phyloP scores from a whole-genome alignment of 208 protist species.

The Herpetomonas tarakana region DNA sequence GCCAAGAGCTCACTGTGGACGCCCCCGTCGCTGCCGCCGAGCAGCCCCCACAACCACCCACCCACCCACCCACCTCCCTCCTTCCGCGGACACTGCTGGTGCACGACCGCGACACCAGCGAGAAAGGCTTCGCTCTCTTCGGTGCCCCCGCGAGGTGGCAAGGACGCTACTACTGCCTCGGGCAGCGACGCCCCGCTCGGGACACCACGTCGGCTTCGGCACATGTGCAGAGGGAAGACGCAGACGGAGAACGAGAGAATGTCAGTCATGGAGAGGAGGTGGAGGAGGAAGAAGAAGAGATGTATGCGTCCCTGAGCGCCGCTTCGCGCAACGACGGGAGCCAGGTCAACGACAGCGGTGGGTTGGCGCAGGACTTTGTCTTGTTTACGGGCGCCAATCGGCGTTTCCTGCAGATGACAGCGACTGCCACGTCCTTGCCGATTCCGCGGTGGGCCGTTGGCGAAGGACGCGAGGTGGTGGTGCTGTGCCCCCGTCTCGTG shows the following conservation, averaged over 20 bases:
- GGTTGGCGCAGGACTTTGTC: conserved; percentile 33
- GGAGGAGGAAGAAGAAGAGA: no score
- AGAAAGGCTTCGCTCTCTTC: conserved; percentile 46
- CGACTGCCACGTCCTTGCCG: conserved; percentile 20
- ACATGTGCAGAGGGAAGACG: conserved; percentile 10
- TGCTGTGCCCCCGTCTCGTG: conserved; percentile 35
- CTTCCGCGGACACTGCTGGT: no score
- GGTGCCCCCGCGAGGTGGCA: conserved; percentile 35
- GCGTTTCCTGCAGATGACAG: conserved; percentile 18
- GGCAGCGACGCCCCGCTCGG: conserved; percentile 10
- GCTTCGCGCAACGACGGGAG: no score
- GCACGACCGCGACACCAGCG: conserved; percentile 45
- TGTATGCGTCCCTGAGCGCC: no score
- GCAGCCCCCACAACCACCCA: no score
- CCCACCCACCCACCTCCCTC: no score
- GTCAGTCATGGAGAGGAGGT: no score
- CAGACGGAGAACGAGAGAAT: conserved; percentile 6
- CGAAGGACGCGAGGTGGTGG: conserved; percentile 19
- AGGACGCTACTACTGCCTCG: conserved; percentile 25
- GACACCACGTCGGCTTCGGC: conserved; percentile 1
- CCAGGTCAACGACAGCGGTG: no score
- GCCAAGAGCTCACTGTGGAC: no score
- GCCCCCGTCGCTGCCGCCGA: no score
- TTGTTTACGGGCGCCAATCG: conserved; percentile 27
- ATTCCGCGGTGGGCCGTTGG: conserved; percentile 41